Evolutionary conservation across 1,139 yeast species (phyloP), one percentile per base, ranked within the genome.

Genomic region (Suhomyces kunorum): DNA sequence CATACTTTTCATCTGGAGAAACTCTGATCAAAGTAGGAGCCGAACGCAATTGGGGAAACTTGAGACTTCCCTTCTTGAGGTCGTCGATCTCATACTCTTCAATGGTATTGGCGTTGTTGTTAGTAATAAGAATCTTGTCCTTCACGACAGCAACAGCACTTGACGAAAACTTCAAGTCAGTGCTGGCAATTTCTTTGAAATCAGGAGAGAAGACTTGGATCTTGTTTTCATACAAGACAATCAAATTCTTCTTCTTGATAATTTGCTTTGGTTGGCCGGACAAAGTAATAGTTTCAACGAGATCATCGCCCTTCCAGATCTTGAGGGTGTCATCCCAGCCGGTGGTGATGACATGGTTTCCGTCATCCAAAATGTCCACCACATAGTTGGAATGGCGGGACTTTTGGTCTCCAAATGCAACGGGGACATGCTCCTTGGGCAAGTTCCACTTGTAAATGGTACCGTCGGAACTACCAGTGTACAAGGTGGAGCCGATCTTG

Each of bases 251-350:
- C 6, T 48, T 32, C 4, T 68, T 55, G 1, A 74, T 58, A 7
- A 82, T 59, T 36, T 74, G 74, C 50, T 74, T 78, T 12, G 97
- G 96, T 63, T 89, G 96, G 3, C 70, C 67, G 1, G 68, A 61
- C 38, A 87, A 67, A 9, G 47, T 42, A 9, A 63, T 50, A 1
- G 64, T 54, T 2, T 52, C 49, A 8, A 58, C 55, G n/a, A 66
- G 51, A 9, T 51, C 43, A 19, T 57, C 60, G 30, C 56, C 59
- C 8, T 58, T 52, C 62, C 84, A 66, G 3, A 67, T 53, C 54
- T 76, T 78, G 36, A 89, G 54, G n/a, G 78, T 76, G 56, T 88
- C 95, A 60, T 92, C 98, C 98, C 98, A 90, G 1, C 90, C 95
- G 22, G 81, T 68, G 14, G 94, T 74, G 40, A 76, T 64, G 9